phyloP scores from a whole-genome alignment of 2,329 filamentous ascomycete species.

The Fusarium acutatum region DNA sequence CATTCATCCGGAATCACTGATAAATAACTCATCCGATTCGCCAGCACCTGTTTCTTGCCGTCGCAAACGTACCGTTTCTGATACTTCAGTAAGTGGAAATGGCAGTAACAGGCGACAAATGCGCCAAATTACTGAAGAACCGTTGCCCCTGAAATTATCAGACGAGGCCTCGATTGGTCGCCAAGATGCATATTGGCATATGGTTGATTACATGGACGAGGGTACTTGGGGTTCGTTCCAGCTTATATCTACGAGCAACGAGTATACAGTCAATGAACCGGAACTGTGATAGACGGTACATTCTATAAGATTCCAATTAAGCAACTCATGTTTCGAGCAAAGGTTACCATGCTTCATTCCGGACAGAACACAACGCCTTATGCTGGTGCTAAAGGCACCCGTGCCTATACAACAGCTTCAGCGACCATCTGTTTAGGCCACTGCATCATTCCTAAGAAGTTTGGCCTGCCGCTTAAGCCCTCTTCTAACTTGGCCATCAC shows the following conservation, averaged over 20 bases:
- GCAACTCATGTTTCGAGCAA: neutral
- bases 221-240: slow-evolving; percentile 44
- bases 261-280: slow-evolving; percentile 45
- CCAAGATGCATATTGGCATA: slow-evolving; percentile 47
- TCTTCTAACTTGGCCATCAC: slow-evolving; percentile 34
- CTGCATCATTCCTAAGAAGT: slow-evolving; percentile 31
- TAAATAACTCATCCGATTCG: neutral
- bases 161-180: slow-evolving; percentile 37
- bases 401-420: slow-evolving; percentile 14
- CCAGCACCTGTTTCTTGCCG: neutral
- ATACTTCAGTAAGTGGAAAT: slow-evolving; percentile 1
- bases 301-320: neutral
- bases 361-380: neutral
- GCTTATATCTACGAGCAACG: slow-evolving; percentile 47
- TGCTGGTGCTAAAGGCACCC: neutral
- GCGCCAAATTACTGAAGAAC: slow-evolving; percentile 12
- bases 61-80: slow-evolving; percentile 34
- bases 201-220: slow-evolving; percentile 41
- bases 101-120: neutral
- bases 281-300: slow-evolving; percentile 42
- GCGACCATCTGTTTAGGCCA: slow-evolving; percentile 36
- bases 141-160: slow-evolving; percentile 22
- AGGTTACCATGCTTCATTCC: neutral
- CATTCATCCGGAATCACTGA: neutral
- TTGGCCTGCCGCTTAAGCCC: slow-evolving; percentile 18